Evolutionary conservation across 768 basidiomycete species (phyloP).

Genomic region (Xerocomus potaroensis): DNA sequence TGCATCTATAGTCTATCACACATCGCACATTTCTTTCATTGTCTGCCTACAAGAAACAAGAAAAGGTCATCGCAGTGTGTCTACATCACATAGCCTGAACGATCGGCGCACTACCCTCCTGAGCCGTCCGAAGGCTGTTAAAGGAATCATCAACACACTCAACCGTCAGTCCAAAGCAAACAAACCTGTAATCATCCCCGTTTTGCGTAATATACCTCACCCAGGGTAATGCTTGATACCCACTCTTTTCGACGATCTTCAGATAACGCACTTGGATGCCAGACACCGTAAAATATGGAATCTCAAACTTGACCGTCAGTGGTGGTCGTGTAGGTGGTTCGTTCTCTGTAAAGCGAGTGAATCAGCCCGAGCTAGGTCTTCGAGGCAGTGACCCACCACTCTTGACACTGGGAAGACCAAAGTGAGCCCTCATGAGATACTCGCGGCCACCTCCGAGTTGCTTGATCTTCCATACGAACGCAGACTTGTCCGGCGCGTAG

Average conservation of each 20-base stretch:
- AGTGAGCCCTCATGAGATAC: slow-evolving; percentile 97
- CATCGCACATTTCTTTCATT: background rate
- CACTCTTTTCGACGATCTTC: slow-evolving; percentile 98
- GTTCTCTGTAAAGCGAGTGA: slow-evolving; percentile 51
- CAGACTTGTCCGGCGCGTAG: slow-evolving; percentile 96
- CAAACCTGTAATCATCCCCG: slow-evolving; percentile 85
- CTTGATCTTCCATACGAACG: slow-evolving; percentile 99
- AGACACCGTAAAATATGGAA: slow-evolving; percentile 97
- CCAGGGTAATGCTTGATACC: slow-evolving; percentile 95
- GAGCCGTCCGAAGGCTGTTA: slow-evolving; percentile 64
- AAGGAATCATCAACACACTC: background rate
- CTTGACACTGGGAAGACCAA: slow-evolving; percentile 91
- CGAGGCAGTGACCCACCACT: slow-evolving; percentile 54
- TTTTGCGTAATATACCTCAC: slow-evolving; percentile 92
- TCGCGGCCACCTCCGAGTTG: slow-evolving; percentile 94
- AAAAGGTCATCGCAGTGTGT: background rate
- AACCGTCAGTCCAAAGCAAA: background rate
- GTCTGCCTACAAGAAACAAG: background rate
- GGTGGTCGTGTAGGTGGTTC: slow-evolving; percentile 78
- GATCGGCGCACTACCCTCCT: slow-evolving; percentile 66
- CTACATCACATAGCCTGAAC: slow-evolving; percentile 27
- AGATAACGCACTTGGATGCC: slow-evolving; percentile 97
- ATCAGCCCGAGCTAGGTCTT: background rate
- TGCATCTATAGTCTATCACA: no score
- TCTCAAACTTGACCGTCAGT: slow-evolving; percentile 96